Evolutionary conservation across 2,329 filamentous ascomycete species (phyloP).

Genomic region (Pestalotiopsis sp.): DNA sequence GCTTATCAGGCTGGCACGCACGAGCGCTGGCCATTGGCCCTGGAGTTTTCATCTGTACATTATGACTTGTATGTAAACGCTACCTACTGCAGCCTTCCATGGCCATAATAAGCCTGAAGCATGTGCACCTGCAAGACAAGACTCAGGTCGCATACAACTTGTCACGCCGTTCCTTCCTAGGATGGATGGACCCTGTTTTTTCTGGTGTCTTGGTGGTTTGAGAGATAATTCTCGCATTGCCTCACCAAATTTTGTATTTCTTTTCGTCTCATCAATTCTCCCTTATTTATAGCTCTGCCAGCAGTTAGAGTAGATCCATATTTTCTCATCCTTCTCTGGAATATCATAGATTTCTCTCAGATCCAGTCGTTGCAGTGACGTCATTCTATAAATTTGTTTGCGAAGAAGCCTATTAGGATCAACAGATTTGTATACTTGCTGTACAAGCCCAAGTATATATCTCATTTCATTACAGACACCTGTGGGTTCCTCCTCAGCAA

Average conservation of each 20-base stretch:
- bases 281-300: not conserved
- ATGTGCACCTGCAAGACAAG: not conserved
- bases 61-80: not conserved
- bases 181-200: not conserved
- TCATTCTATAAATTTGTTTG: constrained; percentile 2
- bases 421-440: not conserved
- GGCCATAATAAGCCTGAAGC: not conserved
- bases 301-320: not conserved
- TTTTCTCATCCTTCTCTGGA: not conserved
- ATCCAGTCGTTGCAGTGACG: constrained; percentile 6
- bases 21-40: not conserved
- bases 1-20: not conserved
- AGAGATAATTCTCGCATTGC: not conserved
- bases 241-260: not conserved
- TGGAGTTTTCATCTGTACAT: not conserved
- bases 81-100: not conserved
- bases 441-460: not conserved
- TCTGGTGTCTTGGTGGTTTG: not conserved
- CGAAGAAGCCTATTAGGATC: not conserved
- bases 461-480: not conserved
- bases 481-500: not conserved
- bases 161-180: not conserved
- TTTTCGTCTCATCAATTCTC: not conserved
- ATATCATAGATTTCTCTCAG: not conserved
- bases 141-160: not conserved